A percentile compares a stretch with the other conserved stretches of the same genome.
phyloP scores from a whole-genome alignment of 108 stramenopile genomes.

The Stephanodiscus triporus region DNA sequence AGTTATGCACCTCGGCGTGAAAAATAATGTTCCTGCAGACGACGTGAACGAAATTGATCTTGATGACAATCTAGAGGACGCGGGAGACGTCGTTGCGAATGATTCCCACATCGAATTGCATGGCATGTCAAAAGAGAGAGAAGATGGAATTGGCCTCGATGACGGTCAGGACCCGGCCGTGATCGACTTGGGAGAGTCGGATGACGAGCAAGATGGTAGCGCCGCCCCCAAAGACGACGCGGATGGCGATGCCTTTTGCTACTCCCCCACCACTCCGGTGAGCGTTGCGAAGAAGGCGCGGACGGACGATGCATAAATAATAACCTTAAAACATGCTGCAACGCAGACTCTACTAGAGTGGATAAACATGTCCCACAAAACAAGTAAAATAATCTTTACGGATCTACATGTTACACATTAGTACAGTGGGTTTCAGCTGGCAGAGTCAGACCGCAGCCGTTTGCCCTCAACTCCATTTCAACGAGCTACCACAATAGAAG shows the following conservation, averaged over 20 bases:
- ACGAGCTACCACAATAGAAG: too few species aligned
- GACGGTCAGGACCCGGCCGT: conserved; percentile 24
- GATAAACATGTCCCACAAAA: not conserved
- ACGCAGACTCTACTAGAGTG: too few species aligned
- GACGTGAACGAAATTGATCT: conserved; percentile 48
- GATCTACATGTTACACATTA: not conserved
- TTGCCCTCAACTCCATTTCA: too few species aligned
- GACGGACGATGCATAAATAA: conserved; percentile 16
- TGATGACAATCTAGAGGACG: conserved; percentile 35
- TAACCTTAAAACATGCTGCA: not conserved
- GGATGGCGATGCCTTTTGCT: conserved; percentile 37
- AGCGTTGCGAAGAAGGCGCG: conserved; percentile 18
- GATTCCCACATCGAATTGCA: not conserved
- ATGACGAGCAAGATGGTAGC: conserved; percentile 5
- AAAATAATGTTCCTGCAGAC: conserved; percentile 11
- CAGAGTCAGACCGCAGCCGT: too few species aligned
- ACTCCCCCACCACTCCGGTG: conserved; percentile 8
- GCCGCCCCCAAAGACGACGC: conserved; percentile 4
- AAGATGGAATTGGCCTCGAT: not conserved
- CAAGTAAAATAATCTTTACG: not conserved
- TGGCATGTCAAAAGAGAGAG: not conserved
- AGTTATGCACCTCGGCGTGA: not conserved
- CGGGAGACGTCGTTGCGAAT: not conserved
- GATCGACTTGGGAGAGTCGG: conserved; percentile 31
- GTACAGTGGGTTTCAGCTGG: too few species aligned